Evolutionary conservation across 73 alveolate genomes (phyloP), one percentile per base, ranked within the genome.

Genomic region (Paramecium biaurelia): DNA sequence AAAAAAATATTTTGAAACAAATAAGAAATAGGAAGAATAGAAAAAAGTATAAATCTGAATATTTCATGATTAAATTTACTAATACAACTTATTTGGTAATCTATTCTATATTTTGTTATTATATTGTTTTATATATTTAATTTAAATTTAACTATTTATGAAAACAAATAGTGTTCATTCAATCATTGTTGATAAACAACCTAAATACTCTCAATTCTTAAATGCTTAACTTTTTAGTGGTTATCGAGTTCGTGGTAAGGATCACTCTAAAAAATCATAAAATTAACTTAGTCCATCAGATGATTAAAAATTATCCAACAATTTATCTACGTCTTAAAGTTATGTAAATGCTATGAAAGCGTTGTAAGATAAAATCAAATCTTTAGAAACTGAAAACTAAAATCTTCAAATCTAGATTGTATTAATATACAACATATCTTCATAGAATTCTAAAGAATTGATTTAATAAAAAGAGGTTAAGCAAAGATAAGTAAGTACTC

Each of bases 321-420:
- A 63, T 12, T 26, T 63, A 30, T 63, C 84, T 4, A 35, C 67
- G 35, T 72, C 86, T 28, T 38, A 32, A 34, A 72, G 86, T 72
- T 72, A 72, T 72, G 56, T 72, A 18, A 72, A 28, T 34, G 86
- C 86, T 10, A 72, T 72, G 86, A 72, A 72, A 37, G 86, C 86
- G 35, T 72, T 72, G 5, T 9, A 72, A 72, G 86, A 72, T 37
- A 72, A 72, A 72, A 38, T 72, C 15, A 72, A 37, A 37, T 20
- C 24, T 5, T n/a, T 72, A 12, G 86, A 72, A 38, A 37, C 0
- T 12, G 86, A 72, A 42, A 72, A 72, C 18, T 6, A 34, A 72
- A 35, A 34, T 21, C 45, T 72, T 2, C 86, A 35, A 63, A 2
- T 34, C 47, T 7, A 10, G 15, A 32, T 63, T 26, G 84, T 63